Evolutionary conservation across 441 rosid species (phyloP).

Genomic region (Aleurites moluccanus): DNA sequence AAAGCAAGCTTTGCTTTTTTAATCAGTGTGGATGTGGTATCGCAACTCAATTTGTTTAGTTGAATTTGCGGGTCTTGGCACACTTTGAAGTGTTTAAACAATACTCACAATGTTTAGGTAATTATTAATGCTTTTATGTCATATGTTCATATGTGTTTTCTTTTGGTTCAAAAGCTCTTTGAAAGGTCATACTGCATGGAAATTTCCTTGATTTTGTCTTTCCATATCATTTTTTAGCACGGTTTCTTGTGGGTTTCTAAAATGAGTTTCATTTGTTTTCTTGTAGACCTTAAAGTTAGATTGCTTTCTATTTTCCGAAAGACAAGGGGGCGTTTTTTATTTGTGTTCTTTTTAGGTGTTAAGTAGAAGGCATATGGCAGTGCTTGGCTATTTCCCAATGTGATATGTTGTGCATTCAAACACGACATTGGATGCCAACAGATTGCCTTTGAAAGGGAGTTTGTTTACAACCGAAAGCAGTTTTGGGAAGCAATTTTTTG

Average conservation of each 20-base stretch:
- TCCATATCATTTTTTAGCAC: not conserved
- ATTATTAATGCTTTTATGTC: not conserved
- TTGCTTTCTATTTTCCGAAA: not conserved
- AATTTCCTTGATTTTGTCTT: not conserved
- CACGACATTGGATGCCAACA: not conserved
- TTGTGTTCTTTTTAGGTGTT: not conserved
- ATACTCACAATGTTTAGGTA: slow-evolving; percentile 1
- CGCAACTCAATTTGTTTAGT: slow-evolving; percentile 8
- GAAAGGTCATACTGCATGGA: slow-evolving; percentile 1
- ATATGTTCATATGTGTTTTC: not conserved
- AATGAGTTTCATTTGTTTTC: not conserved
- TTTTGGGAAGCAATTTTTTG: slow-evolving; percentile 1
- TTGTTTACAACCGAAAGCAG: not conserved
- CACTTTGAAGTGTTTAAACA: slow-evolving; percentile 8
- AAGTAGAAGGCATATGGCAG: not conserved
- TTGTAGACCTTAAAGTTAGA: not conserved
- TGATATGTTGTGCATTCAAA: not conserved
- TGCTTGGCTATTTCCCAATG: not conserved
- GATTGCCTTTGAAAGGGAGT: not conserved
- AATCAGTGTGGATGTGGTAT: slow-evolving; percentile 17
- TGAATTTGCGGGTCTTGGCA: slow-evolving; percentile 13
- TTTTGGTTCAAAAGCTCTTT: not conserved
- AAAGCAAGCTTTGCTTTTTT: slow-evolving; percentile 23
- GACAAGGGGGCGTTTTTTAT: not conserved
- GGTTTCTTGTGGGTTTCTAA: too few species aligned